Evolutionary conservation across 768 basidiomycete species (phyloP), one percentile per base, ranked within the genome.

Genomic region (Amanita pallidorosea): DNA sequence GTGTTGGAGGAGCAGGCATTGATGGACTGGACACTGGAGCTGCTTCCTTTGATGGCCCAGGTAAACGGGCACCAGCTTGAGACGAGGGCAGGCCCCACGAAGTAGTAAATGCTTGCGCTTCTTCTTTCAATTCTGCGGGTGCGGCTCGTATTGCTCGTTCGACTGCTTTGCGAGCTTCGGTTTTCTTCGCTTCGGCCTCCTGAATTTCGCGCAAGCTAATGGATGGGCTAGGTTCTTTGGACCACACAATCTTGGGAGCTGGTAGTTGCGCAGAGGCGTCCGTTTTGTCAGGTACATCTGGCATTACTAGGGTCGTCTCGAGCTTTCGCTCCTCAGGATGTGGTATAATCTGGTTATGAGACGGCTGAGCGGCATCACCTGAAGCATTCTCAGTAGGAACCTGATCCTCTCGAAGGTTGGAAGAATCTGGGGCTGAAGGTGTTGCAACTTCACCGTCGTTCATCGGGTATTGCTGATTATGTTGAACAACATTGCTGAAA

Each of bases 171-270:
- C 85, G 78, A 9, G 75, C 80, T 58, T 90, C 92, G 2, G 78
- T 73, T 59, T 83, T 85, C 67, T 80, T 90, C 7, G 78, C 80
- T 65, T 99, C 96, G 2, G 85, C 83, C 57, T 96, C 92, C 64
- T 99, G 96, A 42, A 99, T 99, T 52, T 98, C 92, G 50, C 93
- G 83, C 34, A 99, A 68, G 54, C 88, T 89, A 34, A 84, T 70
- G 20, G 83, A 67, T 4, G 67, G 73, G 42, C 17, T 36, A 23
- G 70, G 63, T 61, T 80, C 83, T 54, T 77, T 78, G 17, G 74
- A 70, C 83, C 86, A 88, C 13, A 80, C 76, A 40, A 75, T 67
- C 58, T 83, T 84, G 13, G 67, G 34, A 63, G 67, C 22, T 18
- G 15, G 37, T 22, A 22, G 31, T 37, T 45, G 51, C 1, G 12